Base-by-base conservation (phyloP, 225 moss, liverwort and hornwort genomes). In the Marchantia paleacea region DNA sequence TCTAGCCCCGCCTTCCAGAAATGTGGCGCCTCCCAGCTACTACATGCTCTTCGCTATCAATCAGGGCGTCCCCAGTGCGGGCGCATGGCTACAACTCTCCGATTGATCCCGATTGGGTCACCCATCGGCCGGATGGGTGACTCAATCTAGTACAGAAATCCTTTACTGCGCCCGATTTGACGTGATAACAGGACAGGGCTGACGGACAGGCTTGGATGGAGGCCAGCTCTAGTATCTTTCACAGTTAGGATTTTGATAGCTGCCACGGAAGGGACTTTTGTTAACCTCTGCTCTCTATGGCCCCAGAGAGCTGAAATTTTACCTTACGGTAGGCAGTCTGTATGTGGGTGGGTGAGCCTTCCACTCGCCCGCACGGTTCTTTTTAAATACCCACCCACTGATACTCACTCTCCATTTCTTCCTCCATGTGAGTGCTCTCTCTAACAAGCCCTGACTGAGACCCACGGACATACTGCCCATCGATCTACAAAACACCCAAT, bases 1-100 rank as follows among this genome's bases (percentile, higher is more conserved):
- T 28, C 78, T 86, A 14, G 88, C 94, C 30, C 97, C 97, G 72
- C 81, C 87, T 6, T 85, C 55, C 25, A 79, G 83, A 14, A 83
- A 83, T n/a, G 9, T 90, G 57, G 93, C 93, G 53, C 97, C 97
- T 68, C 73, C 94, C 0, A 88, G 92, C 11, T 97, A 92, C 79
- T 95, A 97, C 83, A 90, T 97, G 95, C 89, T 97, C 30, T 95
- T 92, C 77, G 84, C 94, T 20, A 88, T 93, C 51, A 87, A 95
- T 22, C 57, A 88, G 78, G 92, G 92, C 81, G 91, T 90, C 52
- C 93, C 97, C 1, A 91, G 97, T 69, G 83, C 75, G 1, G 93
- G 86, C 4, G 82, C 78, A 2, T 97, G 97, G 97, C 86, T 93
- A 26, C 86, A 63, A 30, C 60, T 70, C 53, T 28, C 55, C 64